These are phyloP conservation scores for Leccinum uliginosum DNA, from an alignment of 768 basidiomycete genomes.

Conservation along the genomic window DNA sequence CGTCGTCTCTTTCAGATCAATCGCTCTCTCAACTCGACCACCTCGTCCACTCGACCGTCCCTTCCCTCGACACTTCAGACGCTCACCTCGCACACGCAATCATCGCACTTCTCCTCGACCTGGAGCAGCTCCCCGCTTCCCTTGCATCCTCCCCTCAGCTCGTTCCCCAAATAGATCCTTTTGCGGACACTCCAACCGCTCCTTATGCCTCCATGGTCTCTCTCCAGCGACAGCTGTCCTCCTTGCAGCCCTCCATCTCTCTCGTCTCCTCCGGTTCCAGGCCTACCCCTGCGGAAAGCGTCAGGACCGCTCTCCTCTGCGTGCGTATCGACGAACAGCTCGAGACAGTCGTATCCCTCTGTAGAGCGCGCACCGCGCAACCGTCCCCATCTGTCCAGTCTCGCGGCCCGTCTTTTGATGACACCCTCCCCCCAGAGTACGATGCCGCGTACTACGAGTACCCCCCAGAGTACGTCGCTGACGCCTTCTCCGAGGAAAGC, in stretches of 20 bases:
- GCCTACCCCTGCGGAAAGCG: slow-evolving; percentile 41
- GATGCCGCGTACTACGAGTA: slow-evolving; percentile 31
- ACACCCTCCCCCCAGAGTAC: slow-evolving; percentile 53
- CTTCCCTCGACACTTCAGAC: slow-evolving; percentile 45
- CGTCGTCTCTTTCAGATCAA: neutral
- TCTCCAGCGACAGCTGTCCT: slow-evolving; percentile 64
- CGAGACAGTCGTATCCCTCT: slow-evolving; percentile 62
- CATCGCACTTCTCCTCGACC: slow-evolving; percentile 62
- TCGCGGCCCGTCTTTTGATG: slow-evolving; percentile 11
- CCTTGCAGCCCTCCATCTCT: slow-evolving; percentile 45
- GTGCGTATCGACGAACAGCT: slow-evolving; percentile 68
- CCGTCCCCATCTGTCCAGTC: slow-evolving; percentile 37
- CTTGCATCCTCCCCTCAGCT: slow-evolving; percentile 14
- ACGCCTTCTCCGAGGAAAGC: slow-evolving; percentile 8
- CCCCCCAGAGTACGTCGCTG: slow-evolving; percentile 25
- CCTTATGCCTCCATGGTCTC: slow-evolving; percentile 47
- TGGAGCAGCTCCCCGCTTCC: slow-evolving; percentile 53
- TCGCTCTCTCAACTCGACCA: slow-evolving; percentile 50
- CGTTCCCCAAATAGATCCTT: slow-evolving; percentile 7
- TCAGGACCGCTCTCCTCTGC: slow-evolving; percentile 71
- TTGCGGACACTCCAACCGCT: neutral
- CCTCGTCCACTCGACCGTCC: slow-evolving; percentile 47
- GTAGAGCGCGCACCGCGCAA: slow-evolving; percentile 48
- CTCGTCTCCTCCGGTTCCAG: slow-evolving; percentile 8
- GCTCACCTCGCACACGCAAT: slow-evolving; percentile 64